These are phyloP conservation scores for Colletotrichum sp. DNA, from an alignment of 2,329 filamentous ascomycete species.

Conservation along the genomic window DNA sequence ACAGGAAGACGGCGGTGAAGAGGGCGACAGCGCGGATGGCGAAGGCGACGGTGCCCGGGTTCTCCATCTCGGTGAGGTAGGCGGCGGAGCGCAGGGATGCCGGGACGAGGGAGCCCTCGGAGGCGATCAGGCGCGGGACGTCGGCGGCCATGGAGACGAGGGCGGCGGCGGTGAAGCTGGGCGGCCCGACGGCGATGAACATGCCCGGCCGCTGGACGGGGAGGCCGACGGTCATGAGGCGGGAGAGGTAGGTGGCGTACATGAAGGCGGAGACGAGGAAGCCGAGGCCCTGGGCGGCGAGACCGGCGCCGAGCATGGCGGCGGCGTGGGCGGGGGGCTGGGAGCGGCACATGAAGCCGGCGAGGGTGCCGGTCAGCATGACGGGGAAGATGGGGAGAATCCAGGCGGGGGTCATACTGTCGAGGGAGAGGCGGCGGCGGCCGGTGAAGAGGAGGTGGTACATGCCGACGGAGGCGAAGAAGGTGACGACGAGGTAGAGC, in stretches of 20 bases:
- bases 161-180: constrained; percentile 48
- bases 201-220: constrained; percentile 64
- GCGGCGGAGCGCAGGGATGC: constrained; percentile 5
- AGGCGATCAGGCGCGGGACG: background rate
- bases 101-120: background rate
- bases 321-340: constrained; percentile 54
- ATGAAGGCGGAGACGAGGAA: constrained; percentile 63
- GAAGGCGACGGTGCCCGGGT: constrained; percentile 6
- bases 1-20: constrained; percentile 30
- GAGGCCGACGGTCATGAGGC: constrained; percentile 60
- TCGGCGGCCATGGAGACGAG: constrained; percentile 23
- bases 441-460: constrained; percentile 64
- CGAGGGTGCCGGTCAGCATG: constrained; percentile 68
- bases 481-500: constrained; percentile 60
- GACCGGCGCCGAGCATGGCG: constrained; percentile 60
- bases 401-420: constrained; percentile 66
- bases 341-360: constrained; percentile 52
- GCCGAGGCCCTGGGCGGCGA: constrained; percentile 66
- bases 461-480: constrained; percentile 58
- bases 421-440: constrained; percentile 43
- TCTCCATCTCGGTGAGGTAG: constrained; percentile 9
- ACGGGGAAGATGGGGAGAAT: constrained; percentile 67
- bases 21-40: constrained; percentile 10
- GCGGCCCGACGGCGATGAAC: constrained; percentile 69
- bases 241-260: constrained; percentile 64